Conservation (phyloP, 2,329 filamentous ascomycete species). For the Xylariales sp. region DNA sequence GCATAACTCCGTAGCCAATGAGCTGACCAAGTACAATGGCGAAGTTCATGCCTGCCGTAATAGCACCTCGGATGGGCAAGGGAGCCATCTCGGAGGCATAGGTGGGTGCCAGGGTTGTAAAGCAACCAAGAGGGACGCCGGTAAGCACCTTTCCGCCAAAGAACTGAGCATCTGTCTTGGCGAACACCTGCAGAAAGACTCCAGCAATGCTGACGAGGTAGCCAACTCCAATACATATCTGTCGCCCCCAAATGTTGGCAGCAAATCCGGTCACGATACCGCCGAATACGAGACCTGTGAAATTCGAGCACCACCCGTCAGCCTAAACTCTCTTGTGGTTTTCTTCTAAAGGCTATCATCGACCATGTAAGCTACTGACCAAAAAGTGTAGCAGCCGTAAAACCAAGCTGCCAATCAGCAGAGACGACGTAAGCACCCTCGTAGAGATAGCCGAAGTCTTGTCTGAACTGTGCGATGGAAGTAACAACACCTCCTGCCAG, state of each 20-base stretch:
- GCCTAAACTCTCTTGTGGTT: too few relatives aligned
- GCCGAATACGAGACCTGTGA: constrained; percentile 7
- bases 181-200: constrained; percentile 27
- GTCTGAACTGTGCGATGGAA: constrained; percentile 33
- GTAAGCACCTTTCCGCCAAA: constrained; percentile 30
- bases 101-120: constrained; percentile 14
- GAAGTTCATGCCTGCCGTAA: constrained; percentile 18
- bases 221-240: constrained; percentile 18
- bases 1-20: constrained; percentile 16
- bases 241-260: constrained; percentile 23
- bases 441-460: constrained; percentile 32
- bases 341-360: too few relatives aligned
- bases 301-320: too few relatives aligned
- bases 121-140: constrained; percentile 22
- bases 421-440: constrained; percentile 30
- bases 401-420: constrained; percentile 34
- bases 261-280: constrained; percentile 17
- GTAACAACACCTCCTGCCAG: constrained; percentile 30
- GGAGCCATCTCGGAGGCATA: constrained; percentile 20
- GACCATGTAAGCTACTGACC: constrained; percentile 11
- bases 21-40: constrained; percentile 17
- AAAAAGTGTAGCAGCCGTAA: constrained; percentile 31
- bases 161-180: constrained; percentile 28
- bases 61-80: constrained; percentile 16
- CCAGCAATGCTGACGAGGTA: constrained; percentile 24